A percentile compares a stretch with the other conserved stretches of the same genome.
phyloP scores from a whole-genome alignment of 768 basidiomycete genomes.

The Trichaptum fuscoviolaceum region DNA sequence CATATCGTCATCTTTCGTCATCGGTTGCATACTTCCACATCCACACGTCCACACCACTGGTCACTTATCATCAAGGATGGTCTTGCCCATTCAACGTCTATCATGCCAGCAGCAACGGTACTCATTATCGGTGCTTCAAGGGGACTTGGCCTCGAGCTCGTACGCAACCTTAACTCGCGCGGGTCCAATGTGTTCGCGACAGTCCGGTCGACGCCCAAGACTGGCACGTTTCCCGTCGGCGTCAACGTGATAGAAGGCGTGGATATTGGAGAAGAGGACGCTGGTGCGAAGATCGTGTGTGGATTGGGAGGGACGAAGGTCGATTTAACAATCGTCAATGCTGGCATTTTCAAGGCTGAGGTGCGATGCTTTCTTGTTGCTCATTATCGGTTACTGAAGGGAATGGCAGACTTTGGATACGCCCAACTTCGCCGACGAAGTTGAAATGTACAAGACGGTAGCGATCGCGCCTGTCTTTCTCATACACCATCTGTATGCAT shows the following conservation, averaged over 20 bases:
- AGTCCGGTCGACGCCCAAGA: slow-evolving; percentile 22
- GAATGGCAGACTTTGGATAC: slow-evolving; percentile 28
- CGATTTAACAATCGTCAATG: slow-evolving; percentile 32
- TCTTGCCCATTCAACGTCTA: no score
- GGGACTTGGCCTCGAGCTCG: slow-evolving; percentile 38
- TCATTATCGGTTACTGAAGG: slow-evolving; percentile 3
- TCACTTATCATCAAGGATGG: no score
- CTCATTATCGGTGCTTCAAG: slow-evolving; percentile 42
- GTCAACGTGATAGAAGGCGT: slow-evolving; percentile 32
- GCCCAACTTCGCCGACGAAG: slow-evolving; percentile 32
- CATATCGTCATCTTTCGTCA: neutral
- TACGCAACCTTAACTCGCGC: slow-evolving; percentile 21
- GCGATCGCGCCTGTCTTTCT: slow-evolving; percentile 39
- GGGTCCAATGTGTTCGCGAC: slow-evolving; percentile 34
- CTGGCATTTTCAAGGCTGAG: slow-evolving; percentile 35
- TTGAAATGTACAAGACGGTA: slow-evolving; percentile 42
- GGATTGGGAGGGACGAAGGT: slow-evolving; percentile 28
- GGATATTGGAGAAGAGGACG: slow-evolving; percentile 30
- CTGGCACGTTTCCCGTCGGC: slow-evolving; percentile 25
- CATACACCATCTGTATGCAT: slow-evolving; percentile 22
- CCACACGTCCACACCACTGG: no score
- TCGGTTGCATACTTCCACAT: no score
- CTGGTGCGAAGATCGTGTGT: slow-evolving; percentile 30
- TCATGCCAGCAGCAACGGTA: slow-evolving; percentile 5
- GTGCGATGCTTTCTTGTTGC: slow-evolving; percentile 19